Percentiles rank a stretch among this genome's conserved stretches.
Conservation (phyloP, 139 green algal genomes). For the Tetratostichococcus sp. region DNA sequence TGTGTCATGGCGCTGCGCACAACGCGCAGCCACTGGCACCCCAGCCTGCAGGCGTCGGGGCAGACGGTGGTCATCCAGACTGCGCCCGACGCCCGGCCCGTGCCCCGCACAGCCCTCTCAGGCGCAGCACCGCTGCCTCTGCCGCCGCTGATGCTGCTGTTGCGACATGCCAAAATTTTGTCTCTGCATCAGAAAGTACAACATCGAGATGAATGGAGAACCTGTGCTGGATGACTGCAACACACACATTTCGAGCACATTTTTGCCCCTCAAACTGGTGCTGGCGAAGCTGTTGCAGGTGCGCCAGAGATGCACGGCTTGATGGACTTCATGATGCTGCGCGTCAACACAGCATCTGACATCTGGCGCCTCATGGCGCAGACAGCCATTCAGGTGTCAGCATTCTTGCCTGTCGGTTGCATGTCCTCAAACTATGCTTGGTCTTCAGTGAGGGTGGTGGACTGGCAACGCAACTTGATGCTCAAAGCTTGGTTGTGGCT, state of each 20-base stretch:
- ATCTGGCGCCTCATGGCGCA: conserved; percentile 18
- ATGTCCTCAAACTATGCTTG: too few relatives aligned
- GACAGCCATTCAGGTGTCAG: conserved; percentile 6
- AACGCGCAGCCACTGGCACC: conserved; percentile 13
- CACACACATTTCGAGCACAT: too few relatives aligned
- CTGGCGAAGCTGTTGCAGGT: too few relatives aligned
- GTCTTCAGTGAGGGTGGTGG: too few relatives aligned
- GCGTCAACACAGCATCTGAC: not conserved
- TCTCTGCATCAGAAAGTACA: too few relatives aligned
- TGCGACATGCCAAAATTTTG: not conserved
- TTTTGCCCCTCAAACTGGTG: too few relatives aligned
- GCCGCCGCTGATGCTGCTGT: too few relatives aligned
- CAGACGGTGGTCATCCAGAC: conserved; percentile 22
- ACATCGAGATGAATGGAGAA: too few relatives aligned
- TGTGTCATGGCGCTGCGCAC: conserved; percentile 16
- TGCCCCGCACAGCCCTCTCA: not conserved
- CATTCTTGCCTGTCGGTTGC: not conserved
- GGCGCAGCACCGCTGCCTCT: too few relatives aligned
- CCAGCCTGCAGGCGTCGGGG: not conserved
- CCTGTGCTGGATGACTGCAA: too few relatives aligned
- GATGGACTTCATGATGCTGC: conserved; percentile 10
- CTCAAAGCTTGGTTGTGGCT: too few relatives aligned
- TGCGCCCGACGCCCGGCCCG: not conserved
- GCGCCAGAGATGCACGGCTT: conserved; percentile 1
- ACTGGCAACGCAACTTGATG: too few relatives aligned